Conservation (phyloP, 805 yeast species). For the Clavispora santaluciae region DNA sequence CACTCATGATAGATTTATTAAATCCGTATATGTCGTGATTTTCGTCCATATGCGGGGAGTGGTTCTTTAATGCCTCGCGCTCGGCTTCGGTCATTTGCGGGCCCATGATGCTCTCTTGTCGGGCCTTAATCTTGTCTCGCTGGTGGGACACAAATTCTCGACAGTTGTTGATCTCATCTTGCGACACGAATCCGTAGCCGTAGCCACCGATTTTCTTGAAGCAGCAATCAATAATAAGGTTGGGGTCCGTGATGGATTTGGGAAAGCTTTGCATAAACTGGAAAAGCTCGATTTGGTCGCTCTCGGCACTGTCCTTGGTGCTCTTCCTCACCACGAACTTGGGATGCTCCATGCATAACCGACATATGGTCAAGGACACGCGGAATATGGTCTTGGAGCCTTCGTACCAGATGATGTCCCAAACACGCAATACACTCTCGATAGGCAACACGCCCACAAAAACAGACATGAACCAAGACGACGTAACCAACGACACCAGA, state of each 20-base stretch:
- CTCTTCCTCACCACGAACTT: slow-evolving; percentile 34
- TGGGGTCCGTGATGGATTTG: slow-evolving; percentile 63
- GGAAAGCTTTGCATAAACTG: slow-evolving; percentile 86
- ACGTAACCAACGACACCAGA: slow-evolving; percentile 87
- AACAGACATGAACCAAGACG: slow-evolving; percentile 98
- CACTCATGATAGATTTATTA: slow-evolving; percentile 42
- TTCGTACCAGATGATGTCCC: slow-evolving; percentile 95
- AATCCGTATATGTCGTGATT: slow-evolving; percentile 44
- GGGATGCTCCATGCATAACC: slow-evolving; percentile 60
- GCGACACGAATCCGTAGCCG: slow-evolving; percentile 67
- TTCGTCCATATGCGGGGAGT: slow-evolving; percentile 17
- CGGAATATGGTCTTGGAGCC: slow-evolving; percentile 85
- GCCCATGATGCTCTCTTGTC: slow-evolving; percentile 22
- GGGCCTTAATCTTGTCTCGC: slow-evolving; percentile 37
- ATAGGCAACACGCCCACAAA: slow-evolving; percentile 87
- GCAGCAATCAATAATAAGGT: slow-evolving; percentile 63
- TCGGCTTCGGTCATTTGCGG: slow-evolving; percentile 39
- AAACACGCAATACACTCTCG: slow-evolving; percentile 79
- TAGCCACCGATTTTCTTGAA: slow-evolving; percentile 66
- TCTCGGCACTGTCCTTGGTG: slow-evolving; percentile 19
- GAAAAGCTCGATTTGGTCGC: slow-evolving; percentile 52
- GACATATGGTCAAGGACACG: slow-evolving; percentile 73
- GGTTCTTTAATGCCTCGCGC: slow-evolving; percentile 24
- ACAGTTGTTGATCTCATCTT: slow-evolving; percentile 75
- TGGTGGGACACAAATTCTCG: slow-evolving; percentile 71